Percentiles rank a stretch among this genome's conserved stretches.
phyloP scores from a whole-genome alignment of 2,329 filamentous ascomycete species.

The Penicillium expansum region DNA sequence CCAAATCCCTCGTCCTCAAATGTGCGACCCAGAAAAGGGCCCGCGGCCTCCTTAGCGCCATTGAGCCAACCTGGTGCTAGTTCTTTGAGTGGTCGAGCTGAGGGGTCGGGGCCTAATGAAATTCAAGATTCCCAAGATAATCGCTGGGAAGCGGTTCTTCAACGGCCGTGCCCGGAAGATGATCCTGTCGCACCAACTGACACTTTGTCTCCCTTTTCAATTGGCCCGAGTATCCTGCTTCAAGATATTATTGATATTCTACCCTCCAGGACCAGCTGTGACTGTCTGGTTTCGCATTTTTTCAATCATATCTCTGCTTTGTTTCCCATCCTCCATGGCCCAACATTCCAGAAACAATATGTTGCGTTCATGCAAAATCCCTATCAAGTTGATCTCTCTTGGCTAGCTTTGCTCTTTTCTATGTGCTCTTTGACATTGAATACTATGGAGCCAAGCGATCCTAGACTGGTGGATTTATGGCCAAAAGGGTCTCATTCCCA shows the following conservation, averaged over 20 bases:
- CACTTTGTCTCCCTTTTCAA: constrained; percentile 10
- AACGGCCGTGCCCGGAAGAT: background rate
- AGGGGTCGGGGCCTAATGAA: background rate
- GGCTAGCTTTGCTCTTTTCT: constrained; percentile 31
- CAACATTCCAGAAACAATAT: constrained; percentile 30
- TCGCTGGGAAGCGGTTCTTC: constrained; percentile 5
- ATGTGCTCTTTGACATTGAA: constrained; percentile 25
- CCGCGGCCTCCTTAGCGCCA: background rate
- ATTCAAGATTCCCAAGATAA: background rate
- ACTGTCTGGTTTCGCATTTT: constrained; percentile 18
- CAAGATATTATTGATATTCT: constrained; percentile 12
- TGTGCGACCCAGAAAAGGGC: background rate
- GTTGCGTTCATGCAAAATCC: constrained; percentile 19
- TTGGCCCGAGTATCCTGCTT: constrained; percentile 8
- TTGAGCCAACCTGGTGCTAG: background rate
- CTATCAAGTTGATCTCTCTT: constrained; percentile 22
- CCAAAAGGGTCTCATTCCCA: background rate
- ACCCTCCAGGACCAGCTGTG: constrained; percentile 13
- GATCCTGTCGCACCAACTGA: background rate
- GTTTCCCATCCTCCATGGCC: constrained; percentile 32
- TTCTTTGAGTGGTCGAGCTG: background rate
- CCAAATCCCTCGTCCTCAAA: background rate
- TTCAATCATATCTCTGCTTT: constrained; percentile 17
- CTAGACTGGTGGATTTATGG: constrained; percentile 20
- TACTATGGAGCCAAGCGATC: constrained; percentile 23